Percentiles rank a stretch among this genome's conserved stretches.
Evolutionary conservation across 2,329 filamentous ascomycete genomes (phyloP).

Genomic region (Shiraia sp.): DNA sequence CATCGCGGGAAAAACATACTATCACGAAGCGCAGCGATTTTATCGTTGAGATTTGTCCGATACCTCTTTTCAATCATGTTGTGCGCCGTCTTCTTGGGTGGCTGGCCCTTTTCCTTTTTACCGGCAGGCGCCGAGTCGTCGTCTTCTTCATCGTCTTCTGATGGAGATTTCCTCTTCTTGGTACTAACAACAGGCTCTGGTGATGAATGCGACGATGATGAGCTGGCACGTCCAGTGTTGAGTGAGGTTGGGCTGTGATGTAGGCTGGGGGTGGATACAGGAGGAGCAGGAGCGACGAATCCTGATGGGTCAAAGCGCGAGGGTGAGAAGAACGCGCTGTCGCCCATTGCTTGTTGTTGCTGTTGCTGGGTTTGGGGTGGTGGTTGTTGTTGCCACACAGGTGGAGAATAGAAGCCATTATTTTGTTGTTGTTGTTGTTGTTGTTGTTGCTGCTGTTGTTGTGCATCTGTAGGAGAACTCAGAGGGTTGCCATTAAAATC

Average conservation of each 20-base stretch:
- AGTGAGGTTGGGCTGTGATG: conserved; percentile 43
- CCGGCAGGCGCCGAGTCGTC: conserved; percentile 57
- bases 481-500: conserved; percentile 35
- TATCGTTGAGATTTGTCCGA: conserved; percentile 94
- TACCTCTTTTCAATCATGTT: conserved; percentile 99
- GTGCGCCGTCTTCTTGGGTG: conserved; percentile 87
- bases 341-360: conserved; percentile 25
- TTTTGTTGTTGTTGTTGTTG: conserved; percentile 21
- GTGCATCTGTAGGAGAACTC: conserved; percentile 35
- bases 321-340: conserved; percentile 33
- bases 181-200: conserved; percentile 54
- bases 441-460: conserved; percentile 12
- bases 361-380: conserved; percentile 25
- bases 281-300: conserved; percentile 24
- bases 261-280: conserved; percentile 42
- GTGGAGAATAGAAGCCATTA: conserved; percentile 35
- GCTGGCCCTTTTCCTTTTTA: conserved; percentile 60
- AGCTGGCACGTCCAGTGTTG: conserved; percentile 37
- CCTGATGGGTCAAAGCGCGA: conserved; percentile 29
- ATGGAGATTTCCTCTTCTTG: conserved; percentile 46
- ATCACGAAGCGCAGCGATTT: conserved; percentile 89
- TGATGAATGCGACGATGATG: conserved; percentile 61
- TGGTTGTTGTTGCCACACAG: conserved; percentile 36
- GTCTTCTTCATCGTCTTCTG: conserved; percentile 62
- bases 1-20: conserved; percentile 50